These are phyloP conservation scores for Ceratobasidium sp. DNA, from an alignment of 1,284 basidiomycete genomes.

Conservation along the genomic window DNA sequence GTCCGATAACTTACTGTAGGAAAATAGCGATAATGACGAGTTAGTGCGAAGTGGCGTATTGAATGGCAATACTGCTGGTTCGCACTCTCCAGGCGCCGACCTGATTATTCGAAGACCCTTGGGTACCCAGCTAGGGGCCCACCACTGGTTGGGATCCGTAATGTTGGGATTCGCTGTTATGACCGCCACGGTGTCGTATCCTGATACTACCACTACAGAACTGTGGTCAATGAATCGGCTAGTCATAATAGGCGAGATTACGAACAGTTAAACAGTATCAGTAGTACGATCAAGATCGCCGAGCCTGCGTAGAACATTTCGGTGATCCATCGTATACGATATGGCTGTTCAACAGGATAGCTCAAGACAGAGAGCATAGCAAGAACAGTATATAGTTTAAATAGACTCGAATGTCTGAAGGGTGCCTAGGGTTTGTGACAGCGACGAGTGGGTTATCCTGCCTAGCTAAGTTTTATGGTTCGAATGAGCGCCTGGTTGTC, in stretches of 20 bases:
- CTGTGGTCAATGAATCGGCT: not conserved
- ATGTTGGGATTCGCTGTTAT: not conserved
- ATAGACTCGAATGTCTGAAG: not conserved
- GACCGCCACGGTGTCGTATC: not conserved
- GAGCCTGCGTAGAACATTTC: constrained; percentile 26
- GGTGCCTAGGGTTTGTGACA: not conserved
- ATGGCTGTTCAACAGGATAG: constrained; percentile 2
- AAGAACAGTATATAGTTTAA: not conserved
- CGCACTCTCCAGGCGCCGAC: not conserved
- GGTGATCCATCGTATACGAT: constrained; percentile 25
- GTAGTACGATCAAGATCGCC: not conserved
- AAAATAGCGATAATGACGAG: constrained; percentile 2
- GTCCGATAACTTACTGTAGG: not conserved
- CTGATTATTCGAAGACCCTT: not conserved
- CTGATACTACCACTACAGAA: not conserved
- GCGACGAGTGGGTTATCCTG: not conserved
- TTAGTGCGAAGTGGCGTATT: constrained; percentile 1
- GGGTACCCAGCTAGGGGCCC: not conserved
- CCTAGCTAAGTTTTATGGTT: too few relatives aligned
- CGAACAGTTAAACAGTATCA: constrained; percentile 6
- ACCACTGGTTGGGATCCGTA: constrained; percentile 16
- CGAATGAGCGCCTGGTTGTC: too few relatives aligned
- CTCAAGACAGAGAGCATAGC: not conserved
- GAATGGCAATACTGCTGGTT: not conserved
- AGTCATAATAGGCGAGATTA: not conserved